Conservation (phyloP, 805 yeast species). For the Sugiyamaella marilandica region DNA sequence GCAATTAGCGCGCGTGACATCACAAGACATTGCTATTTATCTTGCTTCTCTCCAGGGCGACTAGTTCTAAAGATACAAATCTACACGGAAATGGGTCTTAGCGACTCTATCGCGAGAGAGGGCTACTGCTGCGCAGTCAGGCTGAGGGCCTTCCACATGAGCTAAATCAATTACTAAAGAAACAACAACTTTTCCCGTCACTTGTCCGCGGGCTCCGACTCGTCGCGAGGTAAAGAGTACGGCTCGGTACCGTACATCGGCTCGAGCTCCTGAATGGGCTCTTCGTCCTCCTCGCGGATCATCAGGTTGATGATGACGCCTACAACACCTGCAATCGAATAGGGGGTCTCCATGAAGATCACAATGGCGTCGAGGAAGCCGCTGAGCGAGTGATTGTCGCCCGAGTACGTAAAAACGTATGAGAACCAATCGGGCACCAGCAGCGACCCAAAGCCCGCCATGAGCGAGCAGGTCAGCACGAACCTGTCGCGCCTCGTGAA, state of each 20-base stretch:
- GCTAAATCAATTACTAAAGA: background rate
- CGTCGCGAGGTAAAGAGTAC: constrained; percentile 1
- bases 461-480: constrained; percentile 58
- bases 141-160: too few species aligned
- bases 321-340: constrained; percentile 63
- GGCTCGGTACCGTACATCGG: constrained; percentile 6
- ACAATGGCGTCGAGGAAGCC: constrained; percentile 68
- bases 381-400: constrained; percentile 49
- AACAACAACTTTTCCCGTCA: background rate
- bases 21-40: too few species aligned
- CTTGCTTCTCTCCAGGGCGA: too few species aligned
- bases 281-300: constrained; percentile 49
- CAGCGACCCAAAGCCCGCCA: constrained; percentile 64
- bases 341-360: constrained; percentile 68
- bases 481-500: constrained; percentile 73
- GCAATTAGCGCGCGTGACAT: too few species aligned
- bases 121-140: too few species aligned
- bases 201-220: background rate
- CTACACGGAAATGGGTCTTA: too few species aligned
- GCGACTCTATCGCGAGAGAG: too few species aligned
- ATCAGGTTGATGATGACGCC: constrained; percentile 57
- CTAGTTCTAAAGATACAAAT: too few species aligned
- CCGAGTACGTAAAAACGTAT: constrained; percentile 59
- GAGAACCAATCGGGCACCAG: constrained; percentile 63
- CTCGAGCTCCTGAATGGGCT: constrained; percentile 5